Base-by-base conservation (phyloP, 139 green algal genomes). In the Mesotaenium endlicherianum region DNA sequence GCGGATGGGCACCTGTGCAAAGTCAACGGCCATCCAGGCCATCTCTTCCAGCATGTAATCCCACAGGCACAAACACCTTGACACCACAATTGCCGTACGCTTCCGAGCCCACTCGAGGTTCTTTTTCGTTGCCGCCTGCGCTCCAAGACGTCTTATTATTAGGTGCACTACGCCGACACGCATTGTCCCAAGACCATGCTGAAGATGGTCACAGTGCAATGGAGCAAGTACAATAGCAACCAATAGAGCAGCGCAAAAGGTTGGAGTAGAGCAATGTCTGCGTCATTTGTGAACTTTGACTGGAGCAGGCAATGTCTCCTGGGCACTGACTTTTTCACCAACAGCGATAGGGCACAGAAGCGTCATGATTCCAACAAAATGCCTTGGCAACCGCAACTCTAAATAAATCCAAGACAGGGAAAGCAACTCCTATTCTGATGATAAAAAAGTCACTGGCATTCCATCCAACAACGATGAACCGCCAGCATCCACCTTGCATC, bases 31-130 rank as follows among this genome's bases (percentile, higher is more conserved):
- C 88, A 99, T 92, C 95, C 95, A 98, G 70, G 92, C 79, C 93
- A 97, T 97, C 88, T 99, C 96, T 70, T 97, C 92, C 60, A 98
- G 86, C 80, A 99, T 53, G 80, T 94, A 89, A 82, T 99, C 95
- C 95, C 96, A 97, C 79, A 98, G 96, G 26, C 34, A 80, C 44
- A 80, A 85, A 4, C 72, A 84, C 3, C 69, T 0, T 3, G 30
- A 0, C 5, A 83, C 58, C 50, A 89, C 86, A 17, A 83, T 6
- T 47, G 38, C 36, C 8, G 80, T 3, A 3, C 34, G 16, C 36
- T 38, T 3, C 34, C 47, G 47, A n/a, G 69, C 6, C 40, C 60
- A 47, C 38, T 84, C 77, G 50, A 43, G 36, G 55, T 82, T 82
- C 31, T 40, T 26, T 45, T 82, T 85, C 5, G n/a, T 4, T 71